Conservation (phyloP, 805 yeast genomes). For the Ogataea pignaliae region DNA sequence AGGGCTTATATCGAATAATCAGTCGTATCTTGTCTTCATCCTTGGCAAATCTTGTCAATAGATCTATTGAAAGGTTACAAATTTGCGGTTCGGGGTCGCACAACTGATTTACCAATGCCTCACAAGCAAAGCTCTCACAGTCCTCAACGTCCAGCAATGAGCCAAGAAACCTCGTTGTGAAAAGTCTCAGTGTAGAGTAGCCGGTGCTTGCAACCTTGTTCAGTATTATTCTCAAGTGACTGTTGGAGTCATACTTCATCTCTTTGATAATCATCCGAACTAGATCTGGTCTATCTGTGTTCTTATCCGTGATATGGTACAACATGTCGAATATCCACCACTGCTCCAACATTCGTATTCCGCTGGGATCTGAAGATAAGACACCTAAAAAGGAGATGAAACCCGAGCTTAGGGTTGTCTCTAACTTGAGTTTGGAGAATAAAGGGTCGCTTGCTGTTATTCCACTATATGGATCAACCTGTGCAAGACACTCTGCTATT, state of each 20-base stretch:
- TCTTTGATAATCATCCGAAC: constrained; percentile 54
- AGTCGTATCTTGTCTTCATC: constrained; percentile 41
- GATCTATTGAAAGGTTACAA: constrained; percentile 50
- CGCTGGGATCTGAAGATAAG: constrained; percentile 54
- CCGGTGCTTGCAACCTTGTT: constrained; percentile 59
- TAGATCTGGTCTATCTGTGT: constrained; percentile 51
- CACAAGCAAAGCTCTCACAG: constrained; percentile 45
- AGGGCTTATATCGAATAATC: constrained; percentile 53
- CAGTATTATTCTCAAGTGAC: constrained; percentile 63
- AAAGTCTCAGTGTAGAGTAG: constrained; percentile 45
- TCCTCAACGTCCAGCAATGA: constrained; percentile 31
- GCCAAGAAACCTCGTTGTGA: constrained; percentile 53
- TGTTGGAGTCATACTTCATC: constrained; percentile 51
- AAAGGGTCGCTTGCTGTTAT: constrained; percentile 70
- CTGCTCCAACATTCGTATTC: constrained; percentile 64
- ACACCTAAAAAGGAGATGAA: constrained; percentile 78
- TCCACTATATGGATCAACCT: constrained; percentile 76
- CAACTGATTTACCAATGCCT: constrained; percentile 57
- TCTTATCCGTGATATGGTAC: constrained; percentile 59
- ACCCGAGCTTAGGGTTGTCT: constrained; percentile 65
- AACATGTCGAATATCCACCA: constrained; percentile 85
- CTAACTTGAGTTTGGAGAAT: constrained; percentile 55
- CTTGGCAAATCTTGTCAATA: constrained; percentile 49
- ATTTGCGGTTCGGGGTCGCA: constrained; percentile 62
- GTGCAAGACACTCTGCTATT: constrained; percentile 84